Conservation (phyloP, 352 stramenopile genomes). For the Globisporangium parvum region DNA sequence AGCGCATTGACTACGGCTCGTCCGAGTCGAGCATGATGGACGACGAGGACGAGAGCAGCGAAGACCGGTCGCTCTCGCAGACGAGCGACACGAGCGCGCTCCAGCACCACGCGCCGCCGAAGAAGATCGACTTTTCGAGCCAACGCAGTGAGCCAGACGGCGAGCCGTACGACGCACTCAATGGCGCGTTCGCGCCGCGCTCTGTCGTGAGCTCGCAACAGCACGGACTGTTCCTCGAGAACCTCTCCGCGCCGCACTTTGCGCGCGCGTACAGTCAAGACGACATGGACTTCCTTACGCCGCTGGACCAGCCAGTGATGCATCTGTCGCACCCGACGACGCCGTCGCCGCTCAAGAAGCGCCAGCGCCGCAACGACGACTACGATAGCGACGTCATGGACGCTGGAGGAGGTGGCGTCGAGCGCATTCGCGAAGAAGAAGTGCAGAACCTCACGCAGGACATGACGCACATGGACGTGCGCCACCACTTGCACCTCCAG, state of each 20-base stretch:
- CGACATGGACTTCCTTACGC: constrained; percentile 82
- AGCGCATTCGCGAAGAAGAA: constrained; percentile 47
- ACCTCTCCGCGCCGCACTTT: constrained; percentile 24
- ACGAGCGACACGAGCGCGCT: constrained; percentile 15
- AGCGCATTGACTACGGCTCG: constrained; percentile 75
- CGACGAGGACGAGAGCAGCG: constrained; percentile 42
- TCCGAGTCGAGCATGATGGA: constrained; percentile 30
- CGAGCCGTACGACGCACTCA: constrained; percentile 34
- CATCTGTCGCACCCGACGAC: constrained; percentile 78
- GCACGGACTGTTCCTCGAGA: constrained; percentile 14
- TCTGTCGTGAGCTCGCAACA: constrained; percentile 24
- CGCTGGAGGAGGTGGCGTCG: constrained; percentile 8
- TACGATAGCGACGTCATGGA: no score
- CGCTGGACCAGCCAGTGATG: constrained; percentile 75
- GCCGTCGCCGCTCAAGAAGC: constrained; percentile 78
- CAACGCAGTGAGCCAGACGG: constrained; percentile 67
- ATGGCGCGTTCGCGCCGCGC: neutral
- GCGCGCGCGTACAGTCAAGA: constrained; percentile 74
- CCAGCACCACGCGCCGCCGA: constrained; percentile 28
- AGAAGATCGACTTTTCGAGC: constrained; percentile 79
- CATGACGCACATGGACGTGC: constrained; percentile 73
- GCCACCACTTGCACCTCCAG: constrained; percentile 11
- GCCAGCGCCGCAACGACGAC: constrained; percentile 32
- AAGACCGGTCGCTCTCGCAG: neutral
- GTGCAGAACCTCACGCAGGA: constrained; percentile 70